Conservation (phyloP, 164 flowering plant genomes). For the Vitis rotundifolia region DNA sequence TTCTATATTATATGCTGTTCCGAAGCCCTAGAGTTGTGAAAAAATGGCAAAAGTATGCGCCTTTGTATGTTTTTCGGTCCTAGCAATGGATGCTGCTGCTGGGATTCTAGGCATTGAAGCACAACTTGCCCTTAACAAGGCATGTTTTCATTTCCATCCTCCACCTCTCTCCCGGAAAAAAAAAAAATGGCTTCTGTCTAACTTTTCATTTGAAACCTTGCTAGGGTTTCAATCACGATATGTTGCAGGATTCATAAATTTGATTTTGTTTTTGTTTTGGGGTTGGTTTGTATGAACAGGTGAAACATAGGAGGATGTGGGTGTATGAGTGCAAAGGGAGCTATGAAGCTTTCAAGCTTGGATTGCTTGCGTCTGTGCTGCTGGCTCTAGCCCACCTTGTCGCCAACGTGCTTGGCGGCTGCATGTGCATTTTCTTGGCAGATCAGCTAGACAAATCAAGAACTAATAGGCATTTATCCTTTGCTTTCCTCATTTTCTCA, state of each 20-base stretch:
- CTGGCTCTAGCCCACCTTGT: slow-evolving; percentile 8
- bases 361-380: background rate
- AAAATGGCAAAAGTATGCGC: background rate
- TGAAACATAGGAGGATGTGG: background rate
- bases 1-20: background rate
- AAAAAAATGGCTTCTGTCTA: too few species aligned
- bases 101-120: slow-evolving; percentile 8
- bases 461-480: background rate
- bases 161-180: too few species aligned
- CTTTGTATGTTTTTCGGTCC: background rate
- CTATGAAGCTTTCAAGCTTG: slow-evolving; percentile 2
- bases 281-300: background rate
- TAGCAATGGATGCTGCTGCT: slow-evolving; percentile 5
- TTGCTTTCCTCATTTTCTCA: slow-evolving; percentile 11
- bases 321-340: background rate
- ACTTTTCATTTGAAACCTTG: background rate
- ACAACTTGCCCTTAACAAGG: slow-evolving; percentile 7
- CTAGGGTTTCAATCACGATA: background rate
- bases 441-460: slow-evolving; percentile 3
- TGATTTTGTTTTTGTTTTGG: background rate
- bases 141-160: background rate
- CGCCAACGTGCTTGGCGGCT: slow-evolving; percentile 2
- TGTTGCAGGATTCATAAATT: background rate
- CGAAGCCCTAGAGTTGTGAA: background rate
- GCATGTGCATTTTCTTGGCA: slow-evolving; percentile 8